Conservation (phyloP, 1,284 basidiomycete species). For the Coriolopsis trogii region DNA sequence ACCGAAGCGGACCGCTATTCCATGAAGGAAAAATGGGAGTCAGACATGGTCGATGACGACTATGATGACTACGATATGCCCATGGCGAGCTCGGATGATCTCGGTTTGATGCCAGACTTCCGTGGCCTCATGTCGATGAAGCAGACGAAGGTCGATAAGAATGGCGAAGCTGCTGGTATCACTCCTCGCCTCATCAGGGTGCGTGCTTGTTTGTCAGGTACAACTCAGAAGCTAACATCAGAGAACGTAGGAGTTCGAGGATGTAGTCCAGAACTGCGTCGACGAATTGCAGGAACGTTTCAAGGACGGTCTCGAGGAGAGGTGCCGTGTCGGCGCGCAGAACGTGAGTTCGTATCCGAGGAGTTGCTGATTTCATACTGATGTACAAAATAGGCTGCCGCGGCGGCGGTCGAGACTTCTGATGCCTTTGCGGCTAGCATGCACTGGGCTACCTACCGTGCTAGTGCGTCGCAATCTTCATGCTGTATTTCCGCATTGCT, state of each 20-base stretch:
- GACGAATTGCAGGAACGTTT: conserved; percentile 50
- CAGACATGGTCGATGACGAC: conserved; percentile 30
- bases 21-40: conserved; percentile 58
- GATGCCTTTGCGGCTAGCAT: conserved; percentile 56
- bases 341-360: no score
- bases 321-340: conserved; percentile 51
- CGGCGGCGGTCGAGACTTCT: conserved; percentile 46
- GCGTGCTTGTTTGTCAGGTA: conserved; percentile 10
- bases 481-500: background rate
- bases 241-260: conserved; percentile 48
- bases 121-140: conserved; percentile 33
- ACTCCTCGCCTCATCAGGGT: conserved; percentile 49
- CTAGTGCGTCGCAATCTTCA: conserved; percentile 41
- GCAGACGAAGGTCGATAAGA: conserved; percentile 44
- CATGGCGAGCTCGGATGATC: conserved; percentile 21
- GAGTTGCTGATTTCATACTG: no score
- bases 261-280: conserved; percentile 46
- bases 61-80: conserved; percentile 26
- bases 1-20: conserved; percentile 49
- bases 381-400: conserved; percentile 43
- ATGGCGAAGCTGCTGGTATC: conserved; percentile 47
- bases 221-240: no score
- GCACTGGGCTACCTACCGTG: conserved; percentile 62
- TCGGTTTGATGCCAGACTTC: conserved; percentile 16
- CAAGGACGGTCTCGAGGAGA: conserved; percentile 58